Evolutionary conservation across 164 flowering plant species (phyloP).

Genomic region (Aristolochia contorta): DNA sequence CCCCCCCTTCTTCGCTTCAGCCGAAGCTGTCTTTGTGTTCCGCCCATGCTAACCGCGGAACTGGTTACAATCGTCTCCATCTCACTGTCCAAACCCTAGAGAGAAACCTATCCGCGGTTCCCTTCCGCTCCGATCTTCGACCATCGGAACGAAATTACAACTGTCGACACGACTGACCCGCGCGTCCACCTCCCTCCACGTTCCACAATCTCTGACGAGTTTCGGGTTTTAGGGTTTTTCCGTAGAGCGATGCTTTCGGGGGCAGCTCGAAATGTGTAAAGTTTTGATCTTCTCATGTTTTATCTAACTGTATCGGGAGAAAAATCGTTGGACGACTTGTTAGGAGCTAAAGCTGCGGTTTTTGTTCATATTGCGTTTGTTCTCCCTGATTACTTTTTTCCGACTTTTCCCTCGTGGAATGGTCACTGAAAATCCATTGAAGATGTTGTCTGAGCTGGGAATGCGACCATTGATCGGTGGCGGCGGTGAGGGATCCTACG

Average conservation of each 20-base stretch:
- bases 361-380: too few species aligned
- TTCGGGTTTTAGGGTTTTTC: neutral
- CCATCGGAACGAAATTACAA: neutral
- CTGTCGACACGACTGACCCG: neutral
- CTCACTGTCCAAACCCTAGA: neutral
- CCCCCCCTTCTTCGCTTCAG: neutral
- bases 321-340: too few species aligned
- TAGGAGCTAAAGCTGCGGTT: too few species aligned
- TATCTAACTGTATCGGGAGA: neutral
- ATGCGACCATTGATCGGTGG: conserved; percentile 36
- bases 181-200: too few species aligned
- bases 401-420: conserved; percentile 1
- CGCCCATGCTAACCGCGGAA: conserved; percentile 4
- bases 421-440: conserved; percentile 11
- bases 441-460: conserved; percentile 47
- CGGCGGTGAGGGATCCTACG: conserved; percentile 24
- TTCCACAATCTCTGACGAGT: too few species aligned
- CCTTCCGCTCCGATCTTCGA: conserved; percentile 2
- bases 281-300: conserved; percentile 4
- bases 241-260: neutral
- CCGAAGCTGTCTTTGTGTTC: neutral
- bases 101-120: neutral
- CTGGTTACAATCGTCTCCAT: neutral
- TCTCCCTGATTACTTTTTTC: neutral
- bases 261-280: conserved; percentile 6